Percentiles rank a stretch among this genome's conserved stretches.
These are phyloP conservation scores for Wickerhamomyces sydowiorum DNA, from an alignment of 805 yeast species.

Conservation along the genomic window DNA sequence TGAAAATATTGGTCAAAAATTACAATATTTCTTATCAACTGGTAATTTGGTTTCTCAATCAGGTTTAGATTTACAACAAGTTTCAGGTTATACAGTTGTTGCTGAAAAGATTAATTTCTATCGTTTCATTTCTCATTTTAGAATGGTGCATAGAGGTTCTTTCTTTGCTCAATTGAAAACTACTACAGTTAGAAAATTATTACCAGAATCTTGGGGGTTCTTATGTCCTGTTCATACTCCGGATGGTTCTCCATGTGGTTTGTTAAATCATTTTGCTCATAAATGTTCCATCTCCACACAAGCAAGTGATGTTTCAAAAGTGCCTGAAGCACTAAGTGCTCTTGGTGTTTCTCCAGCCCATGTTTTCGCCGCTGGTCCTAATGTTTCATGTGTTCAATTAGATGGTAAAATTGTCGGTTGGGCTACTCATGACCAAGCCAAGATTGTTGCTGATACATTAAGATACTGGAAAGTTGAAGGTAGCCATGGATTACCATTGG, in stretches of 20 bases:
- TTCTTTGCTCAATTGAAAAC: slow-evolving; percentile 98
- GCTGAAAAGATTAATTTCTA: slow-evolving; percentile 98
- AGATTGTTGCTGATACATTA: slow-evolving; percentile 79
- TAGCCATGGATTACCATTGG: slow-evolving; percentile 68
- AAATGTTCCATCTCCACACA: slow-evolving; percentile 83
- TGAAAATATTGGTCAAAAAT: slow-evolving; percentile 91
- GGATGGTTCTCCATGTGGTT: slow-evolving; percentile 99
- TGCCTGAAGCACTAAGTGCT: slow-evolving; percentile 59
- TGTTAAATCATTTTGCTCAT: slow-evolving; percentile 93
- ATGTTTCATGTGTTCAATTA: slow-evolving; percentile 82
- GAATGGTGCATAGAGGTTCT: slow-evolving; percentile 99
- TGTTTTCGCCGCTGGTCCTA: slow-evolving; percentile 82
- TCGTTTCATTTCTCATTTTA: slow-evolving; percentile 95
- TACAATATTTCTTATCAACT: slow-evolving; percentile 91
- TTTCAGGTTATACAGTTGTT: slow-evolving; percentile 95
- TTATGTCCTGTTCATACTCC: slow-evolving; percentile 99
- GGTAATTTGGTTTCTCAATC: slow-evolving; percentile 97
- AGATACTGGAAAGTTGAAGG: slow-evolving; percentile 92
- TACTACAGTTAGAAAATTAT: slow-evolving; percentile 90
- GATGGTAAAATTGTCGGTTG: slow-evolving; percentile 93
- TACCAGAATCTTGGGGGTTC: slow-evolving; percentile 99
- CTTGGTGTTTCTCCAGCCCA: slow-evolving; percentile 82
- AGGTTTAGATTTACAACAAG: slow-evolving; percentile 96
- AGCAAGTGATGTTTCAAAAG: slow-evolving; percentile 65
- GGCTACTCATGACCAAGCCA: slow-evolving; percentile 88